Evolutionary conservation across 768 basidiomycete species (phyloP).

Genomic region (Rhodotorula graminis): DNA sequence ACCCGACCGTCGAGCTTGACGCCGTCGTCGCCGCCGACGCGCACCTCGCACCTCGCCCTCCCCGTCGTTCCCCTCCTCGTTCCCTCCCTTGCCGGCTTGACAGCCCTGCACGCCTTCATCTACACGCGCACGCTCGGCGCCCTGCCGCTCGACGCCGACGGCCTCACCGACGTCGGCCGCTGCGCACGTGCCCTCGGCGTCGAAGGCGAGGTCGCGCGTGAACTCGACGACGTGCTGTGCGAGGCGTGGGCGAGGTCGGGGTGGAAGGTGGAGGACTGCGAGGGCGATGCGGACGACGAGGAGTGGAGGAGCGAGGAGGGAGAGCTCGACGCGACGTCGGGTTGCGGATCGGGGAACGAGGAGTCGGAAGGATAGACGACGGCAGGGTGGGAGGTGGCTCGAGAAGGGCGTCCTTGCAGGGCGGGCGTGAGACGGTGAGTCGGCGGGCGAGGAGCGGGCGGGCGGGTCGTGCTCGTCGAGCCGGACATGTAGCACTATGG

Average conservation of each 20-base stretch:
- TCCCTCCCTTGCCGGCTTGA: constrained; percentile 2
- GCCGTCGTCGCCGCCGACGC: background rate
- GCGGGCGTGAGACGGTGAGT: too few species aligned
- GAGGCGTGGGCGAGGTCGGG: background rate
- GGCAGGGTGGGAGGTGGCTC: background rate
- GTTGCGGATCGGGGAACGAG: too few species aligned
- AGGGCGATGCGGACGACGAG: background rate
- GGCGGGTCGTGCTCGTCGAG: too few species aligned
- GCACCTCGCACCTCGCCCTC: background rate
- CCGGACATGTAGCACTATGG: too few species aligned
- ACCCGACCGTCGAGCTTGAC: background rate
- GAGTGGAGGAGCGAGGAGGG: background rate
- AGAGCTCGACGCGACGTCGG: too few species aligned
- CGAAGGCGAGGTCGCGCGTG: background rate
- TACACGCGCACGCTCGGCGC: background rate
- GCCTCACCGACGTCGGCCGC: background rate
- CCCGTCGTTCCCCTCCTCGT: background rate
- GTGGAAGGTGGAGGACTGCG: background rate
- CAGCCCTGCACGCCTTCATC: constrained; percentile 6
- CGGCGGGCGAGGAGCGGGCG: too few species aligned
- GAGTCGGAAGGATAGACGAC: background rate
- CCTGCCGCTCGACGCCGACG: too few species aligned
- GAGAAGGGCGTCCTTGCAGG: too few species aligned
- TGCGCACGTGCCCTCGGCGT: background rate
- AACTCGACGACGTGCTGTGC: background rate